Evolutionary conservation across 331 rosid species (phyloP).

Genomic region (Saraca asoca): DNA sequence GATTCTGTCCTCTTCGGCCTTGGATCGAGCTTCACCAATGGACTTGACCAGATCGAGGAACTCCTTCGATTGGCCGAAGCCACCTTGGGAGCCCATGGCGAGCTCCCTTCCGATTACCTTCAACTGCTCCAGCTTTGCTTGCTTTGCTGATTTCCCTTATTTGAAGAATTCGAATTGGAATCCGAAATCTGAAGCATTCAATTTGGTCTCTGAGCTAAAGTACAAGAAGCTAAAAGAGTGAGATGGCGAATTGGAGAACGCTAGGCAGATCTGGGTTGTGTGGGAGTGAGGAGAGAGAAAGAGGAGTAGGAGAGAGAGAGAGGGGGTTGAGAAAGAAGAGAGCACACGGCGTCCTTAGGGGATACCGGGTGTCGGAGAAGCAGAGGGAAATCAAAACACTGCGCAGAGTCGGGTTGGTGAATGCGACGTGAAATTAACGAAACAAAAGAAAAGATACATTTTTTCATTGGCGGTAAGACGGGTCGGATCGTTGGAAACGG

Average conservation of each 20-base stretch:
- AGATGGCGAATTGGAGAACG: not conserved
- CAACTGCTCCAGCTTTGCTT: conserved; percentile 69
- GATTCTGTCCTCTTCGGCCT: conserved; percentile 87
- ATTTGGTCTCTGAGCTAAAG: not conserved
- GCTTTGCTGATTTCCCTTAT: no score
- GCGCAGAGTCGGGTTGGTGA: no score
- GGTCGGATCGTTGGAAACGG: no score
- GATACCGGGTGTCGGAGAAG: no score
- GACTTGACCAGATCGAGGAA: conserved; percentile 83
- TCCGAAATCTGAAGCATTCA: conserved; percentile 25
- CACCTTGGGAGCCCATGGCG: conserved; percentile 87
- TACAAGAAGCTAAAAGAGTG: not conserved
- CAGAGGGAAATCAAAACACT: no score
- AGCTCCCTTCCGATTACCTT: conserved; percentile 79
- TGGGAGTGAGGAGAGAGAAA: not conserved
- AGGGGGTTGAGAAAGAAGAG: not conserved
- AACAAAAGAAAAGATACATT: no score
- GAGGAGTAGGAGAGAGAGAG: not conserved
- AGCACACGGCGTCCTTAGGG: no score
- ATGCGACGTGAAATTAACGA: no score
- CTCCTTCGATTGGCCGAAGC: conserved; percentile 89
- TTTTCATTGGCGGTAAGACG: no score
- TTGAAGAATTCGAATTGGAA: not conserved
- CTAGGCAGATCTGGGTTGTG: not conserved
- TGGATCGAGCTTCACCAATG: conserved; percentile 91